These are phyloP conservation scores for Setomelanomma holmii DNA, from an alignment of 2,329 filamentous ascomycete genomes.

Conservation along the genomic window DNA sequence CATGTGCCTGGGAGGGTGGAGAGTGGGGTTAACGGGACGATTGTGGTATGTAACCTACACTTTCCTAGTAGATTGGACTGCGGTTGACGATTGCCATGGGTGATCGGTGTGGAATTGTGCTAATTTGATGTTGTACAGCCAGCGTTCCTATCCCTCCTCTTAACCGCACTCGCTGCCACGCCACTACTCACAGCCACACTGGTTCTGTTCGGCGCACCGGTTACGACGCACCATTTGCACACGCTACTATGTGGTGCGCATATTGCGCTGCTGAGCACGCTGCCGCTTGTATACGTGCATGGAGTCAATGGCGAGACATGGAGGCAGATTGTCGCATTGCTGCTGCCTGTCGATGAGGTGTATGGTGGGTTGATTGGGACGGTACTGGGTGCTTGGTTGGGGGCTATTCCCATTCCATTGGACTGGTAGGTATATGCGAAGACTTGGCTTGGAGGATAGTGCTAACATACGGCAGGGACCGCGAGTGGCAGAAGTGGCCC, in stretches of 20 bases:
- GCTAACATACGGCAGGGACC: slow-evolving; percentile 64
- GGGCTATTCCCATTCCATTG: slow-evolving; percentile 91
- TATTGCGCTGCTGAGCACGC: slow-evolving; percentile 77
- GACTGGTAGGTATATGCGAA: slow-evolving; percentile 70
- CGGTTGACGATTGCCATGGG: too few species aligned
- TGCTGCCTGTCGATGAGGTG: slow-evolving; percentile 79
- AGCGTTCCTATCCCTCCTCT: slow-evolving; percentile 71
- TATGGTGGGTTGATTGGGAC: slow-evolving; percentile 84
- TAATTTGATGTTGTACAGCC: slow-evolving; percentile 58
- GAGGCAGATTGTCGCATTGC: slow-evolving; percentile 71
- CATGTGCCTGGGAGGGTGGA: slow-evolving; percentile 31
- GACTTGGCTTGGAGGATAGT: neutral
- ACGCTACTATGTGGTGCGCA: slow-evolving; percentile 84
- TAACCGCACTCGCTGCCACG: slow-evolving; percentile 62
- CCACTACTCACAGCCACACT: slow-evolving; percentile 68
- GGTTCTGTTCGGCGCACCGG: slow-evolving; percentile 89
- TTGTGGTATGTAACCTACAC: slow-evolving; percentile 51
- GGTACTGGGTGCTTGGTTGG: slow-evolving; percentile 85
- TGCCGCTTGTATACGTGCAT: slow-evolving; percentile 85
- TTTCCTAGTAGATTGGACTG: too few species aligned
- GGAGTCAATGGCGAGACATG: slow-evolving; percentile 77
- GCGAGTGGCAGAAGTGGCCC: slow-evolving; percentile 99
- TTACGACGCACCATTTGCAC: slow-evolving; percentile 79
- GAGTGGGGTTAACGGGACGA: slow-evolving; percentile 34
- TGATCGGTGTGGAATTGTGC: neutral